Evolutionary conservation across 73 alveolate genomes (phyloP), one percentile per base, ranked within the genome.

Genomic region (Halteria grandinella): DNA sequence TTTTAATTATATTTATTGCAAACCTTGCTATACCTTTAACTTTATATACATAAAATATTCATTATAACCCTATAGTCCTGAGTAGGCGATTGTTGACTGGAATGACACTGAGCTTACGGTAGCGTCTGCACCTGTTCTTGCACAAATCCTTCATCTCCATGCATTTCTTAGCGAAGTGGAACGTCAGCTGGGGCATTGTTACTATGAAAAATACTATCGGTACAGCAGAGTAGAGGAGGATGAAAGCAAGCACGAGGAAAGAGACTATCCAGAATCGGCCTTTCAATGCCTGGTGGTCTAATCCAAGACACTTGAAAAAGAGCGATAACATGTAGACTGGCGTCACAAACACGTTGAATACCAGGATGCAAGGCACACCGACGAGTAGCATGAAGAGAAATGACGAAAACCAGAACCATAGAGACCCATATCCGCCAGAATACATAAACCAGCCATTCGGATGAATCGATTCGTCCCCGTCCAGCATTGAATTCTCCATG

Each of bases 121-220:
- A 62, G 17, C 5, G 20, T 39, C 44, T 36, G 45, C 78, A 62
- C 43, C 27, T 62, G 27, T 62, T 62, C 27, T 62, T 62, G 20
- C 53, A 17, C 43, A 62, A 31, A 4, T 41, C 6, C 25, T n/a
- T 23, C 47, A 62, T 7, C 43, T 62, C 78, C 11, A 7, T 5
- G 1, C 36, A 2, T 14, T 41, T 62, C 45, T 62, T 62, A 3
- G 47, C 63, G 3, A 34, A 20, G 45, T 40, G 41, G 17, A 62
- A 23, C 4, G 41, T 43, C 11, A 62, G 36, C 62, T 62, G 41
- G 27, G 78, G 78, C 12, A 62, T 20, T 39, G 78, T 62, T 36
- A 62, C 10, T 20, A 62, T 5, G 20, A 34, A 36, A 29, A 62
- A 62, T 3, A 41, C 43, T 3, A 39, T 24, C 25, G 78, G 78